Evolutionary conservation across 345 rosid species (phyloP).

Genomic region (Lepidium africanum): DNA sequence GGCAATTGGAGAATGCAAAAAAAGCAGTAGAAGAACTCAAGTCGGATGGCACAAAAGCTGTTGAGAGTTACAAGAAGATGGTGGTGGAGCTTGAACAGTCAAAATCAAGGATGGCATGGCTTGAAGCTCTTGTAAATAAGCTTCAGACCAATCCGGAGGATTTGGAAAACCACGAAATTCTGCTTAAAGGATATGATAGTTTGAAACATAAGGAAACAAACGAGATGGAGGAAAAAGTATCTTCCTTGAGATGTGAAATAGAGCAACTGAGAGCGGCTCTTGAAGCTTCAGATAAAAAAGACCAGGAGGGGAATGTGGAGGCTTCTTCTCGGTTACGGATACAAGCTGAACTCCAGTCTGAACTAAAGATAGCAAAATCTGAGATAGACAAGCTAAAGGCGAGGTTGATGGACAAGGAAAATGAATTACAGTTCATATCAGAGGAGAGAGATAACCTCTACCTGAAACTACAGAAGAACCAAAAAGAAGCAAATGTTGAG

Average conservation of each 20-base stretch:
- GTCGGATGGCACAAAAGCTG: conserved; percentile 49
- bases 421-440: conserved; percentile 59
- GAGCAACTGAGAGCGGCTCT: conserved; percentile 44
- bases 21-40: conserved; percentile 54
- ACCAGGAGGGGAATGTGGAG: conserved; percentile 9
- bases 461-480: conserved; percentile 40
- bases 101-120: conserved; percentile 37
- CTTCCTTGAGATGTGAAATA: conserved; percentile 49
- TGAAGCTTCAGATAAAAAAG: conserved; percentile 30
- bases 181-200: conserved; percentile 25
- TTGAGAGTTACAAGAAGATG: conserved; percentile 54
- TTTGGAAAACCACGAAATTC: conserved; percentile 5
- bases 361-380: conserved; percentile 46
- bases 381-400: conserved; percentile 66
- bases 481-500: conserved; percentile 22
- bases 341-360: conserved; percentile 60
- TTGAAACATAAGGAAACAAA: conserved; percentile 31
- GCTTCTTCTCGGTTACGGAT: conserved; percentile 29
- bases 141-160: conserved; percentile 27
- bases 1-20: conserved; percentile 70
- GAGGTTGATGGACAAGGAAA: conserved; percentile 81
- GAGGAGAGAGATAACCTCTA: conserved; percentile 65
- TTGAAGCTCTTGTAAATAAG: conserved; percentile 47
- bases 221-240: conserved; percentile 42
- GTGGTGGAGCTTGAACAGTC: conserved; percentile 64